These are phyloP conservation scores for Leucaena leucocephala DNA, from an alignment of 306 rosid species.

Conservation along the genomic window DNA sequence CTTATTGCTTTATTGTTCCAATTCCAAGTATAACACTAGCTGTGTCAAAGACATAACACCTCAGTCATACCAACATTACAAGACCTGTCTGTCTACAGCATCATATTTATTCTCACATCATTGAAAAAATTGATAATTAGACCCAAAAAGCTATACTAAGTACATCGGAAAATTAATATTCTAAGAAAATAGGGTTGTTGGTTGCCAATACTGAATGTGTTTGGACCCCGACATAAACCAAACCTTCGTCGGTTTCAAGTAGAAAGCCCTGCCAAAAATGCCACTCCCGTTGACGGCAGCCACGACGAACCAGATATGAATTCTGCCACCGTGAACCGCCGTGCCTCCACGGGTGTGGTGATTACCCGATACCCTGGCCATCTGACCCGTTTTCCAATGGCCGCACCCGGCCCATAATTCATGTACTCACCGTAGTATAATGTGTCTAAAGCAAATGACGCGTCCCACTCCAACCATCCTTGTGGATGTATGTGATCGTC, in stretches of 20 bases:
- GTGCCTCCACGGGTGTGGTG: slow-evolving; percentile 64
- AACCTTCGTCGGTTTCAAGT: slow-evolving; percentile 25
- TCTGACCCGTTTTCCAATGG: slow-evolving; percentile 63
- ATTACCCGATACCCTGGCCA: slow-evolving; percentile 93
- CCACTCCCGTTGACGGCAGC: slow-evolving; percentile 94
- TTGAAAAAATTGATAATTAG: slow-evolving; percentile 14
- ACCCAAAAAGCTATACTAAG: slow-evolving; percentile 3
- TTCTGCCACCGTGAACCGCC: slow-evolving; percentile 66
- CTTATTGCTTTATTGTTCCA: background rate
- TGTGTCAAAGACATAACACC: slow-evolving; percentile 8
- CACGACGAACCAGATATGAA: slow-evolving; percentile 84
- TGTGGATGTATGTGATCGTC: slow-evolving; percentile 66
- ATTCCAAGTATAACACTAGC: background rate
- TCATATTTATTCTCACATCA: slow-evolving; percentile 21
- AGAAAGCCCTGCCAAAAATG: slow-evolving; percentile 72
- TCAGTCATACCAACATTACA: background rate
- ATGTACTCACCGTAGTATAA: slow-evolving; percentile 89
- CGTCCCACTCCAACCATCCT: slow-evolving; percentile 92
- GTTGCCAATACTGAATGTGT: slow-evolving; percentile 4
- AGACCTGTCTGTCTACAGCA: background rate
- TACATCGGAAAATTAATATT: slow-evolving; percentile 5
- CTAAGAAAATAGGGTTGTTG: slow-evolving; percentile 16
- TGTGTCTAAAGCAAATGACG: slow-evolving; percentile 61
- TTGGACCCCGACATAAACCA: background rate
- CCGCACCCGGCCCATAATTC: slow-evolving; percentile 88